Percentiles rank a stretch among this genome's conserved stretches.
Conservation (phyloP, 148 eudicot species). For the Cornus controversa region DNA sequence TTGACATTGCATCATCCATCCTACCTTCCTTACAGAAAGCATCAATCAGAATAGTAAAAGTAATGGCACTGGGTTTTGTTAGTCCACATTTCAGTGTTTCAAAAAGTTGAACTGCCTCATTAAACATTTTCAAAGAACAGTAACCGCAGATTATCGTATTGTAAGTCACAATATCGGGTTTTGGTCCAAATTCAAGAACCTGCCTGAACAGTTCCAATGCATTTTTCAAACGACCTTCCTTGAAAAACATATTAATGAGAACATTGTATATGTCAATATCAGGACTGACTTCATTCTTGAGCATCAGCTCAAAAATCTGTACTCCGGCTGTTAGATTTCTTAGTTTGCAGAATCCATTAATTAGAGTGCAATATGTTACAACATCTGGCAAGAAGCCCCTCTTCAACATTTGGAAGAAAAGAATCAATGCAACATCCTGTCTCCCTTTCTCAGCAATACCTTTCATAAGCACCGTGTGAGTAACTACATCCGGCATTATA, state of each 20-base stretch:
- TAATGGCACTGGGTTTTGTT: slow-evolving; percentile 38
- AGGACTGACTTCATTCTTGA: slow-evolving; percentile 33
- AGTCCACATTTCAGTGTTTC: slow-evolving; percentile 29
- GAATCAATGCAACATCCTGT: slow-evolving; percentile 29
- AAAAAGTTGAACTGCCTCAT: slow-evolving; percentile 46
- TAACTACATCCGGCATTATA: slow-evolving; percentile 39
- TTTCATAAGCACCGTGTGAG: slow-evolving; percentile 54
- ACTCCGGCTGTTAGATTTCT: slow-evolving; percentile 31
- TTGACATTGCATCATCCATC: slow-evolving; percentile 41
- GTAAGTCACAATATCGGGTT: slow-evolving; percentile 61
- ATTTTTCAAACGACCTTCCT: slow-evolving; percentile 23
- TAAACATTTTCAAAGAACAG: slow-evolving; percentile 41
- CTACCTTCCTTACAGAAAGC: slow-evolving; percentile 55
- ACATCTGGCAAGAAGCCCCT: slow-evolving; percentile 35
- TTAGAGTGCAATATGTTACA: slow-evolving; percentile 55
- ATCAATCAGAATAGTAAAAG: slow-evolving; percentile 49
- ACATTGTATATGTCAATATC: slow-evolving; percentile 59
- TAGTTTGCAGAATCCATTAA: slow-evolving; percentile 50
- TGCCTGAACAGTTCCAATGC: slow-evolving; percentile 33
- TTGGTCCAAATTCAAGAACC: slow-evolving; percentile 39
- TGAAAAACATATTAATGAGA: slow-evolving; percentile 48
- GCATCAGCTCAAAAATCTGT: slow-evolving; percentile 46
- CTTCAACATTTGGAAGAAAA: slow-evolving; percentile 50
- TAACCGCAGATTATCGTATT: slow-evolving; percentile 61
- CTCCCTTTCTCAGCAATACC: slow-evolving; percentile 29